Base-by-base conservation (phyloP, 768 basidiomycete species). In the Chalciporus pseudorubinellus region DNA sequence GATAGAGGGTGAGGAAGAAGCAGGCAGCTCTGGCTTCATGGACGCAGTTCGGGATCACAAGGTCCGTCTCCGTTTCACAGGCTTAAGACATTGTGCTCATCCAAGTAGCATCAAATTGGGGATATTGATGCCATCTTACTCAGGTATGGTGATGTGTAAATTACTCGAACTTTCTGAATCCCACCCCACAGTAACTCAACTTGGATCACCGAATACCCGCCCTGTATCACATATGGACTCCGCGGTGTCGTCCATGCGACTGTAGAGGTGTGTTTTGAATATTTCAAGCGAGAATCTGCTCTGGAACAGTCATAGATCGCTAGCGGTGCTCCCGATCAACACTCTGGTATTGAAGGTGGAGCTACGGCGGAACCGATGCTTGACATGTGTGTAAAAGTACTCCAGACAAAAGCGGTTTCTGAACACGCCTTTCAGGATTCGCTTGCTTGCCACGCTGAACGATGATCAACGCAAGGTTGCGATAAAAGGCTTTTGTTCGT, bases 1-100 rank as follows among this genome's bases (percentile, higher is more conserved):
- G 46, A 84, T 98, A 14, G 97, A 99, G 70, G 97, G 97, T 0
- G 95, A 98, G 65, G 97, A 97, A 65, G 97, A 99, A 67, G 84
- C 83, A n/a, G 95, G 95, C 1, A 95, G 93, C 64, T 68, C 76
- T 5, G 93, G 95, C 0, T 95, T 99, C 62, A 78, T 73, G 34
- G 82, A 89, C n/a, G 80, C 87, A 2, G 87, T 98, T 10, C 61
- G 72, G 49, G 78, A 75, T 49, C 75, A 93, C 68, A 93, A 91
- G 81, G 92, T 87, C 52, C 40, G 65, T 39, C 28, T 41, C 5
- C 14, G 12, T 48, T 41, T 29, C 28, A 39, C 39, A 43, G 9
- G 16, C 12, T 50, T 28, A 29, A 24, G 33, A 43, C 38, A 39
- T 36, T 47, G 13, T 45, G 41, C 47, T 46, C 36, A 54, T 52